Evolutionary conservation across 2,329 filamentous ascomycete species (phyloP).

Genomic region (Esteya vermicola): DNA sequence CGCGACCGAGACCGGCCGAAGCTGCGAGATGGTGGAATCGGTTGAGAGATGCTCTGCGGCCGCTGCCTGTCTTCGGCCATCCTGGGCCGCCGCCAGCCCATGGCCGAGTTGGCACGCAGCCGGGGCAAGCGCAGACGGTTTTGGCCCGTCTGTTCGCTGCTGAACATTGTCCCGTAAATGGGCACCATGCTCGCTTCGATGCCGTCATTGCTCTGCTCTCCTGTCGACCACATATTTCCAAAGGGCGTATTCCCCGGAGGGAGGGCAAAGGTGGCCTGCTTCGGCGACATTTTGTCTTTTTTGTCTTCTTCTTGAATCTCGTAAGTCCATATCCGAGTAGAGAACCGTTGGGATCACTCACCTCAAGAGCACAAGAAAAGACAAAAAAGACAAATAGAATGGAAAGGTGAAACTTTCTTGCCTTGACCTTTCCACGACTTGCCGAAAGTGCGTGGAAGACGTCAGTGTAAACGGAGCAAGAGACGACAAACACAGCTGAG

Average conservation of each 20-base stretch:
- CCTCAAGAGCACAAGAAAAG: not conserved
- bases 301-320: no score
- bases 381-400: not conserved
- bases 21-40: not conserved
- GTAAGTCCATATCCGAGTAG: no score
- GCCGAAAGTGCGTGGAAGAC: no score
- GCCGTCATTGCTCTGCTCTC: not conserved
- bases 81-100: not conserved
- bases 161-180: slow-evolving; percentile 1
- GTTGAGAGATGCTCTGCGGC: not conserved
- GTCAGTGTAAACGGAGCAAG: no score
- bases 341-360: no score
- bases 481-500: no score
- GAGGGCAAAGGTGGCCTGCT: not conserved
- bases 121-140: not conserved
- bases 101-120: not conserved
- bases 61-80: not conserved
- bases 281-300: not conserved
- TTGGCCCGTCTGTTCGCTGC: not conserved
- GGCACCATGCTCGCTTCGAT: not conserved
- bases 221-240: no score
- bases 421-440: no score
- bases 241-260: no score
- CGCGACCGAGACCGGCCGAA: not conserved
- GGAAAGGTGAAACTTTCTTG: no score